Conservation (phyloP, 768 basidiomycete species). For the Termitomyces sp. region DNA sequence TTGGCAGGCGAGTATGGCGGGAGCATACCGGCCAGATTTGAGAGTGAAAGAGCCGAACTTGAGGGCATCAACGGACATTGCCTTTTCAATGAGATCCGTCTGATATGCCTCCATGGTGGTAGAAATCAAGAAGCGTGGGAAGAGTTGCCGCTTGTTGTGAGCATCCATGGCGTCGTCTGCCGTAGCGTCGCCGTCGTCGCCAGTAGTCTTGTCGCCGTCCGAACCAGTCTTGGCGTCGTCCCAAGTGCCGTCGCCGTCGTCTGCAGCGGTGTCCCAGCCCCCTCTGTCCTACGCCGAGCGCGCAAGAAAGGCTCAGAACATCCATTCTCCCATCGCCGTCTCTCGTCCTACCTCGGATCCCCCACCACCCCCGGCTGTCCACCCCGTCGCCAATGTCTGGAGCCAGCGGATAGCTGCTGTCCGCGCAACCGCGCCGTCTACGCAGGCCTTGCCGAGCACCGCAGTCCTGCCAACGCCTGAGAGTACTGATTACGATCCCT, state of each 20-base stretch:
- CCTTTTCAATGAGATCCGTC: conserved; percentile 59
- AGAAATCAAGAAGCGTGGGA: background rate
- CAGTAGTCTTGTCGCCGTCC: conserved; percentile 16
- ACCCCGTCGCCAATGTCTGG: conserved; percentile 24
- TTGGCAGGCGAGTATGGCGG: background rate
- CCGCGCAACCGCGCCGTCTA: conserved; percentile 6
- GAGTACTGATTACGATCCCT: conserved; percentile 31
- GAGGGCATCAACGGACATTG: conserved; percentile 66
- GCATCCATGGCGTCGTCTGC: conserved; percentile 1
- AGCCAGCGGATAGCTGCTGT: conserved; percentile 22
- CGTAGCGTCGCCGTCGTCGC: conserved; percentile 17
- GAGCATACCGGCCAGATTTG: conserved; percentile 86
- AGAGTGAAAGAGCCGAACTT: conserved; percentile 91
- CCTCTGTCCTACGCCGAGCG: conserved; percentile 55
- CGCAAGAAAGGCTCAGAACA: conserved; percentile 42
- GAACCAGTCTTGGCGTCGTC: conserved; percentile 10
- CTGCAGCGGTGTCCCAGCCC: conserved; percentile 8
- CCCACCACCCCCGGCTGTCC: background rate
- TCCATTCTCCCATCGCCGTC: conserved; percentile 17
- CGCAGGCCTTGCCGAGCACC: background rate
- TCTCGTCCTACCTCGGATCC: background rate
- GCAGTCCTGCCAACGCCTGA: conserved; percentile 5
- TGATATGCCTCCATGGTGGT: conserved; percentile 40
- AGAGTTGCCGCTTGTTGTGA: background rate
- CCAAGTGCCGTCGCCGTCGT: background rate